These are phyloP conservation scores for Plantago elongata DNA, from an alignment of 257 asterid species.

Conservation along the genomic window DNA sequence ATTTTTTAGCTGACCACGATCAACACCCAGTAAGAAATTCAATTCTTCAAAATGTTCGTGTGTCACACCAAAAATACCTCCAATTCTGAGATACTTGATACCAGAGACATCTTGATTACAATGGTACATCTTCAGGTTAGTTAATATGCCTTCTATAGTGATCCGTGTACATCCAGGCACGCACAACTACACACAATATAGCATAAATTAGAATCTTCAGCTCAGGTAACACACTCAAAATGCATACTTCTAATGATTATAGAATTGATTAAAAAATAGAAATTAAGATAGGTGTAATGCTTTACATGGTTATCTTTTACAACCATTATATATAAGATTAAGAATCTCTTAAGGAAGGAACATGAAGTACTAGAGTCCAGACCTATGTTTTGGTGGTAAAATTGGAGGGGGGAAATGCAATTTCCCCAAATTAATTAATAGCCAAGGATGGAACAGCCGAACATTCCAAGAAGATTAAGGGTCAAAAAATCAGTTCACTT, in stretches of 20 bases:
- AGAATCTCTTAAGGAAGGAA: too few relatives aligned
- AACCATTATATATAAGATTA: too few relatives aligned
- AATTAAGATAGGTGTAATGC: not conserved
- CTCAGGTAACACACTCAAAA: not conserved
- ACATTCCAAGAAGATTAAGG: too few relatives aligned
- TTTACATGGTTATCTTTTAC: not conserved
- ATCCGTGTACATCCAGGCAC: constrained; percentile 83
- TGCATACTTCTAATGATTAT: not conserved
- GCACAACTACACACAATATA: constrained; percentile 46
- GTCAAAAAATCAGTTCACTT: too few relatives aligned
- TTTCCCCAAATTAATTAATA: too few relatives aligned
- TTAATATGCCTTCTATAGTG: constrained; percentile 55
- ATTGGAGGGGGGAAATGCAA: too few relatives aligned
- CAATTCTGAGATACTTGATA: constrained; percentile 63
- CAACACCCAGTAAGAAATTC: constrained; percentile 40
- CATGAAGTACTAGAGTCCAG: too few relatives aligned
- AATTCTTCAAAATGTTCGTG: constrained; percentile 49
- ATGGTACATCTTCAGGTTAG: constrained; percentile 42
- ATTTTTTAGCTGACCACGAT: constrained; percentile 21
- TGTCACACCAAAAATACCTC: constrained; percentile 57
- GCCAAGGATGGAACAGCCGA: too few relatives aligned
- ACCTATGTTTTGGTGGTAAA: too few relatives aligned
- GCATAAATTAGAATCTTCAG: constrained; percentile 11
- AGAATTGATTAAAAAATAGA: not conserved
- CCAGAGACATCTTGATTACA: constrained; percentile 33